Percentiles rank a stretch among this genome's conserved stretches.
Evolutionary conservation across 2,329 filamentous ascomycete genomes (phyloP).

Genomic region (Fusarium sp.): DNA sequence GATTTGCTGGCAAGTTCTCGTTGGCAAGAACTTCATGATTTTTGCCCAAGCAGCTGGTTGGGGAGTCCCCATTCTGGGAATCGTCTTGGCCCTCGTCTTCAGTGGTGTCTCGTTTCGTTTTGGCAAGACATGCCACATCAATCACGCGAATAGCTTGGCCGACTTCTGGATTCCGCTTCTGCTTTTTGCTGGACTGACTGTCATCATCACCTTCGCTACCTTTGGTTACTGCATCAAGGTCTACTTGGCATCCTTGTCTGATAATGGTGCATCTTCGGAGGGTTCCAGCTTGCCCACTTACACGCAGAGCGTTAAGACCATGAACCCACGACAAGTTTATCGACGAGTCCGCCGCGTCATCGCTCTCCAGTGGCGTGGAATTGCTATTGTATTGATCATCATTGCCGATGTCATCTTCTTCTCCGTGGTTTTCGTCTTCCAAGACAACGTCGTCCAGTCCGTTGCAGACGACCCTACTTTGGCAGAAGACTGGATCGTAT

Average conservation of each 20-base stretch:
- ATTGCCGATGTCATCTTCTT: constrained; percentile 94
- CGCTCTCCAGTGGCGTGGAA: constrained; percentile 93
- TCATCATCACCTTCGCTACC: constrained; percentile 85
- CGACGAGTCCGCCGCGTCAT: constrained; percentile 87
- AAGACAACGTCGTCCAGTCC: constrained; percentile 78
- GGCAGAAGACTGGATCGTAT: constrained; percentile 75
- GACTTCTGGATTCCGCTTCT: constrained; percentile 93
- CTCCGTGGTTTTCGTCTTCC: constrained; percentile 87
- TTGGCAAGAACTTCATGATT: constrained; percentile 91
- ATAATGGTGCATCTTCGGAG: constrained; percentile 76
- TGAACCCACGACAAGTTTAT: constrained; percentile 88
- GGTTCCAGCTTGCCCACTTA: constrained; percentile 78
- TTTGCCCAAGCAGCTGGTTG: constrained; percentile 83
- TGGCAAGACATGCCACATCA: constrained; percentile 92
- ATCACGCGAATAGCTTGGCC: constrained; percentile 83
- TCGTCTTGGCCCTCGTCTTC: constrained; percentile 80
- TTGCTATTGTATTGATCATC: constrained; percentile 89
- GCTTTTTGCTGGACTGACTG: constrained; percentile 78
- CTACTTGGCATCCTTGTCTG: constrained; percentile 85
- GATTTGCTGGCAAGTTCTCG: constrained; percentile 96
- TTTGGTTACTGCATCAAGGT: constrained; percentile 95
- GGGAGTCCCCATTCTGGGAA: constrained; percentile 81
- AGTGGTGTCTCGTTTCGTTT: constrained; percentile 97
- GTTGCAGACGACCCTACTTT: constrained; percentile 65
- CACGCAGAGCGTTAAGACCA: constrained; percentile 77